Evolutionary conservation across 768 basidiomycete genomes (phyloP), one percentile per base, ranked within the genome.

Genomic region (Tricholoma matsutake): DNA sequence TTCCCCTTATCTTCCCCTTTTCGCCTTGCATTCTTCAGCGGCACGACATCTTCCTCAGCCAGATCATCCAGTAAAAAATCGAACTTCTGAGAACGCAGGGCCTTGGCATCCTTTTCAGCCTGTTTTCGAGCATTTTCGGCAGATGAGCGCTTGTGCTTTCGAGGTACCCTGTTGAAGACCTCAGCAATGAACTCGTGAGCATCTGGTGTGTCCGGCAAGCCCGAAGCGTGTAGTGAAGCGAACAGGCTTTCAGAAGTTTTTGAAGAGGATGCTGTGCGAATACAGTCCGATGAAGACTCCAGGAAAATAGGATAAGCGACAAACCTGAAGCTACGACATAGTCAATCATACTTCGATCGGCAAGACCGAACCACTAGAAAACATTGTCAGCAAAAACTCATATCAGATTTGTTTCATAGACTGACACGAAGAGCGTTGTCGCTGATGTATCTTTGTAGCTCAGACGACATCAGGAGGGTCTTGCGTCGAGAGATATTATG

Each of bases 51-150:
- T 39, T 76, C 66, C 14, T 71, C 69, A 8, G 76, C 77, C 14
- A 91, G 88, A 45, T 94, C 94, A 32, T 96, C 94, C n/a, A 94
- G 77, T 29, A 98, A 69, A 61, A 94, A 85, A 13, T 86, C 85
- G 70, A 91, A 98, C 64, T 86, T 88, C 66, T 89, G 89, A 2
- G 86, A 81, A 39, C 80, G 80, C 8, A 92, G 74, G 4, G 82
- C 81, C 66, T 88, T 88, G 8, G 88, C 79, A 57, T 92, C 90
- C 67, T 86, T 89, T 68, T 93, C 92, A 0, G 86, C 85, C 68
- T 88, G 88, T 69, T 81, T 86, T 56, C 86, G 80, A 9, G 83
- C 70, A 56, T 76, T 75, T 20, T 78, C 76, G 10, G 73, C 66
- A 1, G 76, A 61, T 4, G 80, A 74, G 45, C 78, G 80, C 72